Conservation (phyloP, 2,329 filamentous ascomycete species). For the Aspergillus candidus region DNA sequence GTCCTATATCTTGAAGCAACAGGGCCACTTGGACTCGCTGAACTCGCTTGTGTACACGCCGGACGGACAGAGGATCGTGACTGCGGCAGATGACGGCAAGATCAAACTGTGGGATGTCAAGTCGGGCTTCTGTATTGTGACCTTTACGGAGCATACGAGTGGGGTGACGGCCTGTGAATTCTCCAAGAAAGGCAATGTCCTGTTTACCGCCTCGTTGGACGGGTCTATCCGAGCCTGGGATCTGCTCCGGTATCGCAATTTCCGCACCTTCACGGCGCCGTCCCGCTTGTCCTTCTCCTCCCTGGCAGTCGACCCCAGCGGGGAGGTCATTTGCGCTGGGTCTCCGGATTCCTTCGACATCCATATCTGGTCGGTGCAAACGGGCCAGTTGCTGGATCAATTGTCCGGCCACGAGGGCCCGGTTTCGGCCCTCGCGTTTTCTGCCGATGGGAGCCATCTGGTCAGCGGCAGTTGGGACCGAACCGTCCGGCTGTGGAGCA, state of each 20-base stretch:
- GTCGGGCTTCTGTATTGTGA: slow-evolving; percentile 95
- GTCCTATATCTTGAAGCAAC: slow-evolving; percentile 96
- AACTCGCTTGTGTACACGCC: slow-evolving; percentile 90
- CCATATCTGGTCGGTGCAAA: slow-evolving; percentile 98
- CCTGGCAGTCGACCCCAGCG: slow-evolving; percentile 92
- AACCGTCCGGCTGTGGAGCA: slow-evolving; percentile 91
- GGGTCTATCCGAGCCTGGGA: slow-evolving; percentile 96
- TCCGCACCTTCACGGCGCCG: slow-evolving; percentile 92
- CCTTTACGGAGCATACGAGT: slow-evolving; percentile 93
- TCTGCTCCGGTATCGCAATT: slow-evolving; percentile 90
- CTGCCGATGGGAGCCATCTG: slow-evolving; percentile 74
- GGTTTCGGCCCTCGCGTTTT: slow-evolving; percentile 80
- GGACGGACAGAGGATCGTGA: slow-evolving; percentile 87
- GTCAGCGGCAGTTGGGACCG: slow-evolving; percentile 95
- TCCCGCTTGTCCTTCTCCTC: slow-evolving; percentile 88
- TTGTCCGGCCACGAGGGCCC: slow-evolving; percentile 91
- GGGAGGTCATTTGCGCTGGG: slow-evolving; percentile 91
- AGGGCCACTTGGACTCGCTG: slow-evolving; percentile 94
- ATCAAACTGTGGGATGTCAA: slow-evolving; percentile 98
- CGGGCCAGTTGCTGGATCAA: slow-evolving; percentile 86
- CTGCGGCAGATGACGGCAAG: slow-evolving; percentile 92
- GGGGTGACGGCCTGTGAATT: slow-evolving; percentile 91
- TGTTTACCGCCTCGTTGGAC: slow-evolving; percentile 92
- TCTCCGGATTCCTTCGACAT: slow-evolving; percentile 96
- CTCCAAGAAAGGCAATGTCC: slow-evolving; percentile 86